Base-by-base conservation (phyloP, 1,139 yeast genomes). In the Hemisphaericaspora lyxosophila region DNA sequence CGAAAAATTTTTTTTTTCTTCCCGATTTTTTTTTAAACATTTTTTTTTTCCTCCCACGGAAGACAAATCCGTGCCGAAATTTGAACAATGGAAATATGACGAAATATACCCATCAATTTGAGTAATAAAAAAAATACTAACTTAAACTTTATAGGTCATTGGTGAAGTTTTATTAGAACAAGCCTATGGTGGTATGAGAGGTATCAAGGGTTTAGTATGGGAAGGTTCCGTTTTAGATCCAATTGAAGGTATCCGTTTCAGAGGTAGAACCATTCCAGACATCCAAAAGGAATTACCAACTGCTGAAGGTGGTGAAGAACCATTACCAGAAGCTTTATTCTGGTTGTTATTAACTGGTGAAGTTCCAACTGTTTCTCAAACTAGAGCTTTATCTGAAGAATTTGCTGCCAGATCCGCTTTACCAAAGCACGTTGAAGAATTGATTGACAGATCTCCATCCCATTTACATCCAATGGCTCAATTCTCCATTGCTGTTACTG, bases 111-210 rank as follows among this genome's bases (percentile, higher is more conserved):
- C n/a, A n/a, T n/a, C n/a, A n/a, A 15, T 17, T 22, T 19, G 17
- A 15, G 18, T 28, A 19, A 17, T 7, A 28, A 28, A 15, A 6
- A 12, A 15, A 13, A 28, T 47, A 48, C 49, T 49, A 48, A 48
- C 51, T n/a, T n/a, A 35, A 14, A 3, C 22, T 18, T 15, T 22
- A 20, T 42, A 68, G 75, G 76, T 78, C 45, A 88, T 94, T 57
- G 97, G 96, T 55, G 96, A 92, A 73, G 95, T 90, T 52, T 75
- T 82, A 50, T 78, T 92, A 53, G 96, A 88, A 70, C 97, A 92
- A 75, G 96, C 96, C 39, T 92, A 92, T 73, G 98, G 97, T 78
- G 98, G 98, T 80, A 88, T 87, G 96, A 84, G 97, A 73, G 97
- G 97, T 68, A 86, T 90, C 73, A 87, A 87, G 73, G 96, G 96